phyloP scores from a whole-genome alignment of 2,329 filamentous ascomycete species.

The Chaetomiaceae sp. region DNA sequence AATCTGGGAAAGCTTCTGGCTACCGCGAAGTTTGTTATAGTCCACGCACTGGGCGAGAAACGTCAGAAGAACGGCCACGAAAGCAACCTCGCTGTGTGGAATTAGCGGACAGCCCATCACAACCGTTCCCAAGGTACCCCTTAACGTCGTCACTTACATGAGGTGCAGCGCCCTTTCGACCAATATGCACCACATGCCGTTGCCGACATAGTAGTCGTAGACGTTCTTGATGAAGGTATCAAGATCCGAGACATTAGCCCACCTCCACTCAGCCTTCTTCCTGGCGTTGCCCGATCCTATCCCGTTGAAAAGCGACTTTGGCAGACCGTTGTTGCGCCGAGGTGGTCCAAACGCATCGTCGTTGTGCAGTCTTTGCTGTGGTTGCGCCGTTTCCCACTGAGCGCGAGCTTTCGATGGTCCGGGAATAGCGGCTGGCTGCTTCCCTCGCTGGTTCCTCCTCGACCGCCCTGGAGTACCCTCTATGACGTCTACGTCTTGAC shows the following conservation, averaged over 20 bases:
- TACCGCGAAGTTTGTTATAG: slow-evolving; percentile 68
- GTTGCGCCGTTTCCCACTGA: slow-evolving; percentile 53
- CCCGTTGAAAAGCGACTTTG: slow-evolving; percentile 28
- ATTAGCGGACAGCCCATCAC: slow-evolving; percentile 12
- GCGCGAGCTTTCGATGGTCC: slow-evolving; percentile 43
- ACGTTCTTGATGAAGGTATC: slow-evolving; percentile 82
- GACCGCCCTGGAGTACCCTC: slow-evolving; percentile 12
- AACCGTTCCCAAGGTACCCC: neutral
- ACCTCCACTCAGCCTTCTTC: slow-evolving; percentile 84
- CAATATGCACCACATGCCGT: slow-evolving; percentile 81
- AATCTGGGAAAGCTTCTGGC: slow-evolving; percentile 50
- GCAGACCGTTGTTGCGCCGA: slow-evolving; percentile 27
- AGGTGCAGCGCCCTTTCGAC: slow-evolving; percentile 68
- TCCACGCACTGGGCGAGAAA: slow-evolving; percentile 84
- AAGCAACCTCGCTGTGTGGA: slow-evolving; percentile 63
- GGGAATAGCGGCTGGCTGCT: slow-evolving; percentile 33
- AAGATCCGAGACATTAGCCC: slow-evolving; percentile 85
- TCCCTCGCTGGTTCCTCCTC: slow-evolving; percentile 19
- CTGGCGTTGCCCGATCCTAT: slow-evolving; percentile 41
- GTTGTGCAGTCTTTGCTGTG: slow-evolving; percentile 48
- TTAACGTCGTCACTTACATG: slow-evolving; percentile 49
- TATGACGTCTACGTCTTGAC: slow-evolving; percentile 33
- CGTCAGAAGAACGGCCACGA: slow-evolving; percentile 76
- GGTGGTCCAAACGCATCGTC: slow-evolving; percentile 32
- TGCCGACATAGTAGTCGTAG: slow-evolving; percentile 79